Conservation (phyloP, 208 protist genomes). For the Trypanosomatidae sp. region DNA sequence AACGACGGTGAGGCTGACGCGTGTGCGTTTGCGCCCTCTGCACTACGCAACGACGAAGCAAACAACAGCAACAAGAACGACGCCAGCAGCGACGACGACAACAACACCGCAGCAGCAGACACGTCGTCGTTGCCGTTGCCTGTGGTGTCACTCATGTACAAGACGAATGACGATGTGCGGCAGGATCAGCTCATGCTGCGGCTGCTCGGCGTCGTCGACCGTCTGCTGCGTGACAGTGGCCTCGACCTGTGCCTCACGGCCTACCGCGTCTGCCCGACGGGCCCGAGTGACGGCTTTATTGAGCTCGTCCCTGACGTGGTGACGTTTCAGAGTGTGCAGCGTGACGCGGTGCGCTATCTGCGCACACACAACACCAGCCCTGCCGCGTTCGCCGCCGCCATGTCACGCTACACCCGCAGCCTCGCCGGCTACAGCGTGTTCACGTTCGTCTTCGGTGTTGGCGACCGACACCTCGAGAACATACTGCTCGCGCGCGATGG, state of each 20-base stretch:
- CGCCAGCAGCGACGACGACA: background rate
- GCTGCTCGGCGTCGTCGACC: conserved; percentile 84
- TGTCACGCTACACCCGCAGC: conserved; percentile 93
- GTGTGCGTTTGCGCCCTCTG: background rate
- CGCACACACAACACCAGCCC: conserved; percentile 61
- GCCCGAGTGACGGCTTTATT: conserved; percentile 55
- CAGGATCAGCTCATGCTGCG: conserved; percentile 97
- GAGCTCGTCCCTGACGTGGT: conserved; percentile 78
- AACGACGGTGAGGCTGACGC: background rate
- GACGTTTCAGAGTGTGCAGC: conserved; percentile 65
- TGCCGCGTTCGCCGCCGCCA: conserved; percentile 36
- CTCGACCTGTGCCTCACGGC: conserved; percentile 91
- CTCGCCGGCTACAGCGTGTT: conserved; percentile 96
- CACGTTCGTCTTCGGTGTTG: conserved; percentile 95
- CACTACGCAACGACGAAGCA: background rate
- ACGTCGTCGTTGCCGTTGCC: too few relatives aligned
- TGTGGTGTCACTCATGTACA: conserved; percentile 75
- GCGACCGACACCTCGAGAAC: conserved; percentile 95
- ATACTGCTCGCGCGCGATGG: conserved; percentile 90
- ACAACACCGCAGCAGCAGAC: too few relatives aligned
- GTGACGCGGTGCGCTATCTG: conserved; percentile 56
- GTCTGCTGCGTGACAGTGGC: conserved; percentile 83
- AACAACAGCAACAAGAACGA: conserved; percentile 1
- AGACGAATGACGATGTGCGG: conserved; percentile 92
- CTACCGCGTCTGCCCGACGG: conserved; percentile 88